phyloP scores from a whole-genome alignment of 208 protist genomes.

The Leishmania turanica region DNA sequence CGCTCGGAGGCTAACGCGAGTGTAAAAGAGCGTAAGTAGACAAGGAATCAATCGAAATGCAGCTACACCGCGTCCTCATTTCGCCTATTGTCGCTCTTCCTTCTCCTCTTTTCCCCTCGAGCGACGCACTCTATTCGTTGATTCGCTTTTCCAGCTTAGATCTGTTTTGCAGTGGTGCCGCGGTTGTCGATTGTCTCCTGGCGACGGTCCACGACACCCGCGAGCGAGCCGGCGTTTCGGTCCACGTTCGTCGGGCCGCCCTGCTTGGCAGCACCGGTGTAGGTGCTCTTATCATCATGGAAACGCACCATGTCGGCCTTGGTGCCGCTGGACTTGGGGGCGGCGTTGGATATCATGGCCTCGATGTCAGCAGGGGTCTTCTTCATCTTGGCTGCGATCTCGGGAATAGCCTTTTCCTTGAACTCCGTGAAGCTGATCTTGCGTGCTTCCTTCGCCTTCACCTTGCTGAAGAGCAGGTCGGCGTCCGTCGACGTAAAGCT shows the following conservation, averaged over 20 bases:
- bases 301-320: conserved; percentile 90
- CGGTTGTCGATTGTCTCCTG: conserved; percentile 69
- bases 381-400: conserved; percentile 89
- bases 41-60: neutral
- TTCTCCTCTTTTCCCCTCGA: neutral
- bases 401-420: conserved; percentile 67
- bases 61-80: no score
- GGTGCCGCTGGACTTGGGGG: conserved; percentile 74
- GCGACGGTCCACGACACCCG: conserved; percentile 86
- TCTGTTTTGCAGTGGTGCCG: conserved; percentile 79
- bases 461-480: conserved; percentile 92
- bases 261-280: conserved; percentile 91
- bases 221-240: conserved; percentile 81
- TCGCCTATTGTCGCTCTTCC: neutral
- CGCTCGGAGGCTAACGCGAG: neutral
- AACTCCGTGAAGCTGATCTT: conserved; percentile 86
- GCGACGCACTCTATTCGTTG: no score
- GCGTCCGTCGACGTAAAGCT: conserved; percentile 87
- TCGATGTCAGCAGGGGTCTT: conserved; percentile 73
- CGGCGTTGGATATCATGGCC: conserved; percentile 42
- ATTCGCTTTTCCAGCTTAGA: conserved; percentile 28
- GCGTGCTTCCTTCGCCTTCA: conserved; percentile 89
- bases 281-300: conserved; percentile 90
- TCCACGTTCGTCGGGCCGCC: conserved; percentile 92
- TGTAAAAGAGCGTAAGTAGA: no score